Percentiles rank a stretch among this genome's conserved stretches.
phyloP scores from a whole-genome alignment of 371 early-diverging fungal genomes.

The Mortierella sp. region DNA sequence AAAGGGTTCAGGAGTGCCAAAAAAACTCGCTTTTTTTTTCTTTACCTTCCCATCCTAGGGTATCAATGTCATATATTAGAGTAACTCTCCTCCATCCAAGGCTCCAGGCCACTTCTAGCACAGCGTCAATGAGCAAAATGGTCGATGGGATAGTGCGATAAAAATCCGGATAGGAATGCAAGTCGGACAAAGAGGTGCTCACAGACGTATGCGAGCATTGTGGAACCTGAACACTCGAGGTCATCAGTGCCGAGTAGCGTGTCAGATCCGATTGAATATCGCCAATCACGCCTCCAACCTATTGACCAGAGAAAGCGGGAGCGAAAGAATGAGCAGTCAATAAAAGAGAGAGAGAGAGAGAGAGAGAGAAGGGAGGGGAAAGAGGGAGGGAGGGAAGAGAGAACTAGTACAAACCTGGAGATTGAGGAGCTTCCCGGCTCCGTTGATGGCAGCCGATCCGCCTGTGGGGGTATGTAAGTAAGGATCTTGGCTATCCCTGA shows the following conservation, averaged over 20 bases:
- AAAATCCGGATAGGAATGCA: slow-evolving; percentile 58
- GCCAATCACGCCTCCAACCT: slow-evolving; percentile 66
- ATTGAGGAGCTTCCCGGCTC: slow-evolving; percentile 13
- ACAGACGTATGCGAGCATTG: slow-evolving; percentile 65
- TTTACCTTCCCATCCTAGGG: slow-evolving; percentile 48
- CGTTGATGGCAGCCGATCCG: slow-evolving; percentile 19
- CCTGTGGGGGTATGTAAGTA: not conserved
- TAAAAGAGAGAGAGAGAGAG: not conserved
- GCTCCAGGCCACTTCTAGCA: slow-evolving; percentile 56
- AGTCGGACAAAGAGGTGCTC: slow-evolving; percentile 44
- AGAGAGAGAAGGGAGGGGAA: not conserved
- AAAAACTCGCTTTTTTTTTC: not conserved
- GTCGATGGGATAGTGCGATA: slow-evolving; percentile 64
- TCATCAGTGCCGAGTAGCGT: slow-evolving; percentile 63
- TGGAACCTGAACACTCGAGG: slow-evolving; percentile 60
- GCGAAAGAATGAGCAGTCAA: not conserved
- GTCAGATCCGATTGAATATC: slow-evolving; percentile 66
- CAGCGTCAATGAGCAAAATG: slow-evolving; percentile 59
- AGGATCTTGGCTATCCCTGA: slow-evolving; percentile 24
- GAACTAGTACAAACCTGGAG: slow-evolving; percentile 10
- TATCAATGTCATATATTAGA: slow-evolving; percentile 59
- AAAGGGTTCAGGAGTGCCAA: too few species aligned
- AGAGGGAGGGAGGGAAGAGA: not conserved
- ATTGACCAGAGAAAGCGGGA: too few species aligned
- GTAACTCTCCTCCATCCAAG: slow-evolving; percentile 61